A percentile compares a stretch with the other conserved stretches of the same genome.
phyloP scores from a whole-genome alignment of 1,139 yeast species.

The Debaryomyces sp. region DNA sequence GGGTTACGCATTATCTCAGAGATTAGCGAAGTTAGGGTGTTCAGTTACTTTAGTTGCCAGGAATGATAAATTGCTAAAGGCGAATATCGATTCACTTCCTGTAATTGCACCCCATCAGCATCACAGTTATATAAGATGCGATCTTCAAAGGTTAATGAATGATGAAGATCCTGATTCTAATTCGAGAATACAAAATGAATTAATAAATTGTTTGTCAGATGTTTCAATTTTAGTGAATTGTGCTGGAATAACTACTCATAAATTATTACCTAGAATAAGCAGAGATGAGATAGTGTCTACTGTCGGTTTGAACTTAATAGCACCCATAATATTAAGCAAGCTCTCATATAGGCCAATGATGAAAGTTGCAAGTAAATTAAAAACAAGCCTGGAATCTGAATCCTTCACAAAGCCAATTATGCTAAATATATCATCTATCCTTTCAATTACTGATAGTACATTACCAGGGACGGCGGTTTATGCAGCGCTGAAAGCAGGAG shows the following conservation, averaged over 20 bases:
- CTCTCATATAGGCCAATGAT: constrained; percentile 52
- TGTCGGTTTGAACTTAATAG: constrained; percentile 62
- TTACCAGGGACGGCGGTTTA: constrained; percentile 72
- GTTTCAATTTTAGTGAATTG: constrained; percentile 66
- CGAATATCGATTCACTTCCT: constrained; percentile 39
- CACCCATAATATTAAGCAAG: constrained; percentile 64
- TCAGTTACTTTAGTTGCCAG: constrained; percentile 65
- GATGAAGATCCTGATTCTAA: not conserved
- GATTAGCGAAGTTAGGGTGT: constrained; percentile 63
- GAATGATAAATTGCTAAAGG: constrained; percentile 37
- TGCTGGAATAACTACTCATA: constrained; percentile 77
- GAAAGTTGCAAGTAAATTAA: constrained; percentile 18
- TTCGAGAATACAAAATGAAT: not conserved
- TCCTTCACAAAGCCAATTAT: constrained; percentile 28
- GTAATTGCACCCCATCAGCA: constrained; percentile 28
- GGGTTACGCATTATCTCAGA: constrained; percentile 67
- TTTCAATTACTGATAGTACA: constrained; percentile 49
- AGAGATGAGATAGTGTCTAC: constrained; percentile 48
- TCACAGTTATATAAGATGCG: constrained; percentile 56
- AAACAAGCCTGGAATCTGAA: not conserved
- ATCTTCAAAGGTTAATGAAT: constrained; percentile 34
- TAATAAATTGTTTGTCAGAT: constrained; percentile 17
- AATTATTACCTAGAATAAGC: constrained; percentile 52
- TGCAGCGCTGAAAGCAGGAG: constrained; percentile 80
- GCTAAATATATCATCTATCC: constrained; percentile 73